Base-by-base conservation (phyloP, 78 protist species). In the Dictyostelium citrinum region DNA sequence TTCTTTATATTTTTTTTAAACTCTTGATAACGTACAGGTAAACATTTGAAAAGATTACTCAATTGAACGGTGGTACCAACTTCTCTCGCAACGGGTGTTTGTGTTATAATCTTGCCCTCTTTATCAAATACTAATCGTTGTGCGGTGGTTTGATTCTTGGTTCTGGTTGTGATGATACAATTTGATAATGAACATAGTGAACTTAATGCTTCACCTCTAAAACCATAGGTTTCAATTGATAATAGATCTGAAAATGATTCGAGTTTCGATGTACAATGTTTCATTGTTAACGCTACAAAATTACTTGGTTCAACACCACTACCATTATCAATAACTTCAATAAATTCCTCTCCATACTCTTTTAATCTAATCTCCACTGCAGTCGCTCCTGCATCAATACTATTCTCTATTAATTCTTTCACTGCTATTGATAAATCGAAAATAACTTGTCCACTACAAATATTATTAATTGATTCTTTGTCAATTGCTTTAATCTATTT, bases 171-270 rank as follows among this genome's bases (percentile, higher is more conserved):
- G 22, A 88, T 39, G 17, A 77, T 37, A 27, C 79, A 85, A 17
- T 67, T n/a, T 11, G 84, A 82, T n/a, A 98, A 55, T 24, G 97
- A 80, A 55, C 98, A 96, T 27, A 98, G 90, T 8, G 98, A 96
- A 55, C 83, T 74, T 72, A 98, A 92, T 8, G 99, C 99, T 75
- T 98, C 99, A 20, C 99, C 99, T 24, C 99, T 95, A 70, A 98
- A 98, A 24, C 99, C 99, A 84, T 96, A 97, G 0, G 98, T 83
- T 2, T 22, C 16, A 22, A 98, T 82, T 1, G 17, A 0, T 5
- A 29, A 24, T n/a, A 98, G 90, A 35, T 98, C 99, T 5, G 82
- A 84, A 37, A 97, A 97, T 0, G 17, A 1, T 14, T 33, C 0
- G 5, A 98, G 37, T 67, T 98, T 98, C 1, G 97, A 90, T 24